phyloP scores from a whole-genome alignment of 2,329 filamentous ascomycete species.

The Monilinia vaccinii-corymbosi region DNA sequence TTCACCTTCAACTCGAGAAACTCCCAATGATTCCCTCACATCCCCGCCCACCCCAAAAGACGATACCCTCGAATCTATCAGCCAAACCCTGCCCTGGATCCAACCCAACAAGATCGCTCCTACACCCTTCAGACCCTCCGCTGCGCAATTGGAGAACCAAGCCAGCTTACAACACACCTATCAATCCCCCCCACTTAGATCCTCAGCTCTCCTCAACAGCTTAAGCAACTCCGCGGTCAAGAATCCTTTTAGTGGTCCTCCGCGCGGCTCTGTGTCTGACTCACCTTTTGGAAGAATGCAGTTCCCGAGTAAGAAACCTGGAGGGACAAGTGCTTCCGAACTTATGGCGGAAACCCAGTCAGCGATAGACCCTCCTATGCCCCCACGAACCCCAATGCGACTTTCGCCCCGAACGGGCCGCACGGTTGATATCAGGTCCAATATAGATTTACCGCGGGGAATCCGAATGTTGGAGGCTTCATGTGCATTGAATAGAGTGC shows the following conservation, averaged over 20 bases:
- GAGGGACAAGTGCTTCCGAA: background rate
- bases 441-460: constrained; percentile 22
- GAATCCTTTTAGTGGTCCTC: background rate
- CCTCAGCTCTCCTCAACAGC: background rate
- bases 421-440: constrained; percentile 14
- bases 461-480: constrained; percentile 32
- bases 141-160: background rate
- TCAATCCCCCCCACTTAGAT: background rate
- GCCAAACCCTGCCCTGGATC: background rate
- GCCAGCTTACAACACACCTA: background rate
- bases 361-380: background rate
- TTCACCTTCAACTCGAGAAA: background rate
- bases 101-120: background rate
- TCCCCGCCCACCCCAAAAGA: constrained; percentile 5
- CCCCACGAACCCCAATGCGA: constrained; percentile 13
- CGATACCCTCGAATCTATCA: constrained; percentile 4
- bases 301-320: background rate
- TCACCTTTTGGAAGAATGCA: background rate
- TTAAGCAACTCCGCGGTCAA: background rate
- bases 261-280: background rate
- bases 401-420: constrained; percentile 25
- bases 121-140: background rate
- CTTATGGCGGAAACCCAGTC: background rate
- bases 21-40: background rate
- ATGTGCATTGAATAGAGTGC: constrained; percentile 48